These are phyloP conservation scores for Fragaria iinumae DNA, from an alignment of 306 rosid genomes.

Conservation along the genomic window DNA sequence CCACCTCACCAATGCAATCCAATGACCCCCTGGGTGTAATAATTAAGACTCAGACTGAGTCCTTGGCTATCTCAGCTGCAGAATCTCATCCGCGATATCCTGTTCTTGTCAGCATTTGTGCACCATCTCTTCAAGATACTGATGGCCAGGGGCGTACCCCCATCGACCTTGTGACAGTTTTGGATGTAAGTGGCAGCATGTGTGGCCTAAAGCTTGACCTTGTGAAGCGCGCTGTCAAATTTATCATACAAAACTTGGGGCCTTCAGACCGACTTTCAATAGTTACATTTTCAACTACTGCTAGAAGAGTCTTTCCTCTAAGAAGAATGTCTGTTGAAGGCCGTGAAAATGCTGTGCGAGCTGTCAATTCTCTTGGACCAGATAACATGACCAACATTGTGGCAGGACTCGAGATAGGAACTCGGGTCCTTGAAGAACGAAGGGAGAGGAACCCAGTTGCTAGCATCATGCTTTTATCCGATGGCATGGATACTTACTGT, in stretches of 20 bases:
- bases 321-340: constrained; percentile 28
- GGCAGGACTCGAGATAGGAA: constrained; percentile 26
- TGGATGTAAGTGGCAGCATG: constrained; percentile 40
- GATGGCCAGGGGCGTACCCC: constrained; percentile 13
- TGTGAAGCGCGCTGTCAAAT: constrained; percentile 28
- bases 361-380: background rate
- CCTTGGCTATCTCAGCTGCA: constrained; percentile 6
- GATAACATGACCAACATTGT: constrained; percentile 22
- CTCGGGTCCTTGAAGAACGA: constrained; percentile 33
- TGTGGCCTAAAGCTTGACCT: constrained; percentile 26
- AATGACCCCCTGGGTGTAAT: background rate
- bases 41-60: constrained; percentile 2
- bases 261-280: constrained; percentile 36
- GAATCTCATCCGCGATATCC: constrained; percentile 3
- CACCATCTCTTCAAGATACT: constrained; percentile 8
- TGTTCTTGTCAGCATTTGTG: constrained; percentile 7
- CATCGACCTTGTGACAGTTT: constrained; percentile 34
- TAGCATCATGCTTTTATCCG: constrained; percentile 37
- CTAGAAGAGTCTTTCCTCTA: constrained; percentile 30
- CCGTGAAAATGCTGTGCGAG: background rate
- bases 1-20: constrained; percentile 11
- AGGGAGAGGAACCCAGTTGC: background rate
- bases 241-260: constrained; percentile 32
- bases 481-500: constrained; percentile 22
- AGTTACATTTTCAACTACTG: constrained; percentile 22